phyloP scores from a whole-genome alignment of 495 filamentous ascomycete species.

The Penicillium odoratum region DNA sequence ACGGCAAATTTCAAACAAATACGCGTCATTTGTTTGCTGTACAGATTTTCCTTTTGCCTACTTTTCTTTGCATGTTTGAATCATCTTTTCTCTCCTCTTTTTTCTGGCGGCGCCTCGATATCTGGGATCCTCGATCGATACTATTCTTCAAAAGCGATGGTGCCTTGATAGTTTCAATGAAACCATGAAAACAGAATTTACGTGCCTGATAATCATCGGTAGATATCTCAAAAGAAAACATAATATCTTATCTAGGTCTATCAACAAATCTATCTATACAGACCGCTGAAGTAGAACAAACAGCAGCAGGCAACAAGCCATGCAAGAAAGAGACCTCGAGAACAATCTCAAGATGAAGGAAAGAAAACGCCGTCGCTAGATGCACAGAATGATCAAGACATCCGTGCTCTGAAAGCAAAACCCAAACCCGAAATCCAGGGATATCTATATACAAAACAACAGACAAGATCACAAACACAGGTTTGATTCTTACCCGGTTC shows the following conservation, averaged over 20 bases:
- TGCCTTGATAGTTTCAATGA: slow-evolving; percentile 36
- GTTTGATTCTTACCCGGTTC: slow-evolving; percentile 15
- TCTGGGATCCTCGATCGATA: slow-evolving; percentile 32
- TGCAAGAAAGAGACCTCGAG: no score
- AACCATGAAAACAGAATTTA: slow-evolving; percentile 29
- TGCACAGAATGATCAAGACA: slow-evolving; percentile 32
- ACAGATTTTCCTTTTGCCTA: slow-evolving; percentile 26
- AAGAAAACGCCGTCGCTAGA: slow-evolving; percentile 35
- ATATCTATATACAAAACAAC: slow-evolving; percentile 17
- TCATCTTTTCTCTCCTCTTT: slow-evolving; percentile 19
- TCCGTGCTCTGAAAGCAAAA: slow-evolving; percentile 20
- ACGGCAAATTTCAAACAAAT: slow-evolving; percentile 27
- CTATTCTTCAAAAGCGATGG: slow-evolving; percentile 25
- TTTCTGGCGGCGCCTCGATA: slow-evolving; percentile 33
- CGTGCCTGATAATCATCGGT: not conserved
- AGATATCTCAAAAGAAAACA: not conserved
- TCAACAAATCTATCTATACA: slow-evolving; percentile 15
- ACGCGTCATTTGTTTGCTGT: slow-evolving; percentile 30
- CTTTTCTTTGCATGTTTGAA: slow-evolving; percentile 15
- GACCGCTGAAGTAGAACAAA: not conserved
- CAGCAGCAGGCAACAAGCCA: no score
- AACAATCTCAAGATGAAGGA: not conserved
- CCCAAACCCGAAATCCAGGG: slow-evolving; percentile 19
- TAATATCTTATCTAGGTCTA: slow-evolving; percentile 3
- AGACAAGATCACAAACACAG: not conserved